Percentiles rank a stretch among this genome's conserved stretches.
Evolutionary conservation across 225 moss, liverwort and hornwort genomes (phyloP).

Genomic region (Bryum argenteum): DNA sequence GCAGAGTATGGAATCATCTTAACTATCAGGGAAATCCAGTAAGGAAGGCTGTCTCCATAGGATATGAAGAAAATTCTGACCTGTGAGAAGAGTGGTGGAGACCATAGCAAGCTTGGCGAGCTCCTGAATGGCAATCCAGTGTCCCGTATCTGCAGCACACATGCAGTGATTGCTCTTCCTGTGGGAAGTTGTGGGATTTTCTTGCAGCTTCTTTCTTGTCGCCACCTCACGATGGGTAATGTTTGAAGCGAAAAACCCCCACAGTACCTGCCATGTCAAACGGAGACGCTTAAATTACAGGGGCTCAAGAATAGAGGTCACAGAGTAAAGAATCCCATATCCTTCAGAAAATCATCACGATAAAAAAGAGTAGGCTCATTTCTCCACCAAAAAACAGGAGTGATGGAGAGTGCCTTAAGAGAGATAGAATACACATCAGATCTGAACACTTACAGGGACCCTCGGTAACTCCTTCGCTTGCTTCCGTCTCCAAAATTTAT

Average conservation of each 20-base stretch:
- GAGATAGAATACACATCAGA: too few relatives aligned
- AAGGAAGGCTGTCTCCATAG: background rate
- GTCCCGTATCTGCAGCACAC: constrained; percentile 77
- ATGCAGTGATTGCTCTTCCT: constrained; percentile 39
- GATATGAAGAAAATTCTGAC: constrained; percentile 13
- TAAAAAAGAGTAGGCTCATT: background rate
- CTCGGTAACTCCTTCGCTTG: constrained; percentile 58
- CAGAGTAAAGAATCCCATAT: background rate
- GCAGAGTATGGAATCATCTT: too few relatives aligned
- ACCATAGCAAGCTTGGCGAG: constrained; percentile 92
- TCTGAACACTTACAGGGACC: constrained; percentile 64
- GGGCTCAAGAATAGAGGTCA: constrained; percentile 4
- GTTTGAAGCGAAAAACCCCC: constrained; percentile 85
- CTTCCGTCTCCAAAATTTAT: constrained; percentile 50
- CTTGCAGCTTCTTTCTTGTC: constrained; percentile 68
- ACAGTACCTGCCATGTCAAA: constrained; percentile 60
- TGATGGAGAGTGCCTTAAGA: background rate
- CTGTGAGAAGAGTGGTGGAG: constrained; percentile 63
- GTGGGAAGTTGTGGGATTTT: constrained; percentile 51
- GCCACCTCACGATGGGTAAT: constrained; percentile 90
- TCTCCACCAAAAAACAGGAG: background rate
- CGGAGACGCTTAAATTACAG: background rate
- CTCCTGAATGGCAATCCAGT: constrained; percentile 86
- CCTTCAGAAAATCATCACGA: constrained; percentile 6
- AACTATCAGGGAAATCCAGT: background rate